Evolutionary conservation across 2,329 filamentous ascomycete genomes (phyloP), one percentile per base, ranked within the genome.

Genomic region (Alternaria triticimaculans): DNA sequence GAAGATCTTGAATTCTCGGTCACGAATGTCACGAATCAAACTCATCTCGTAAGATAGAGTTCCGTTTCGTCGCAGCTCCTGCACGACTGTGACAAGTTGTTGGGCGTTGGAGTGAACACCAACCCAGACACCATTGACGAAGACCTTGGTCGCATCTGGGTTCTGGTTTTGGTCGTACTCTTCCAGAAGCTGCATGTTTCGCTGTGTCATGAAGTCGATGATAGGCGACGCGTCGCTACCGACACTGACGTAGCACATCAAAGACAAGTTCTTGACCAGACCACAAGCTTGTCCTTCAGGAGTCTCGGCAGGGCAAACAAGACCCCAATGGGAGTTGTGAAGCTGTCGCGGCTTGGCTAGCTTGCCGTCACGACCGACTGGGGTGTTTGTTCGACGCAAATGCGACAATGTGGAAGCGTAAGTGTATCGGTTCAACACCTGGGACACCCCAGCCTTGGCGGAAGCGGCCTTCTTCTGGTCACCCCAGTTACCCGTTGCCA

Each of bases 221-320:
- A 98, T 92, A 2, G 95, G 94, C 61, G 95, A 92, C 18, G 92
- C 92, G 15, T 94, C 93, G 28, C 94, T 96, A 74, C 95, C 95
- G 54, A 98, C 94, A 75, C 94, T 97, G 76, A 99, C 94, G 75
- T 97, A 97, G 78, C 96, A 98, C 95, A 99, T 98, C 56, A 99
- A 86, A 6, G 96, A 94, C 78, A 99, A 78, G 76, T 99, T 99
- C 86, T 99, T 99, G 81, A 99, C 96, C 68, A 99, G 85, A 83
- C 96, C 96, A 84, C 96, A 99, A 81, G 96, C 96, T 80, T 99
- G 96, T 68, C 96, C 96, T 87, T 99, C 96, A 23, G 96, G 96
- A 15, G 96, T 99, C 80, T 99, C 96, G 28, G 96, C 95, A 28
- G 96, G 96, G 80, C 96, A 99, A 18, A 99, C 95, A 73, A 98